Evolutionary conservation across 2,329 filamentous ascomycete species (phyloP), one percentile per base, ranked within the genome.

Genomic region (Penicillium decumbens): DNA sequence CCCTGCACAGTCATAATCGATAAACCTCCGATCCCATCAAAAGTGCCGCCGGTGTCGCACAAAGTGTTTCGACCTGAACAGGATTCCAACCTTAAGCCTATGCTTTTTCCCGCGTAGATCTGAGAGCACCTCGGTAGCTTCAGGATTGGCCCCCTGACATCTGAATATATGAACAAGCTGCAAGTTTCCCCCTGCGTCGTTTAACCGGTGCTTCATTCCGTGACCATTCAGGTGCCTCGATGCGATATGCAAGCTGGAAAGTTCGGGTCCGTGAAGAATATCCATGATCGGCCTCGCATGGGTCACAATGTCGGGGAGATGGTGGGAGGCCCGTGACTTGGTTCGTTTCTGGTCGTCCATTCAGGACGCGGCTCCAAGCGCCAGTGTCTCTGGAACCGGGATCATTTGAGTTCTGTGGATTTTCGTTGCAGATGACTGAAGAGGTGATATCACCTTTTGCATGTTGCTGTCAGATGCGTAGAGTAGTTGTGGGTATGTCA

Each of bases 21-120:
- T 55, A 57, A 55, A 55, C 50, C 58, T 59, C 58, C 58, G 58
- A 50, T 53, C 43, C 53, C 51, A 58, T 51, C 50, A 55, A 33
- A 24, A 23, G 20, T 12, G 33, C 41, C 37, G 8, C 23, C 33
- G 24, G 43, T n/a, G 58, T 60, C 27, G 45, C 45, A 59, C 56
- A 51, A 50, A 35, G 29, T 24, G 40, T 47, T 28, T 32, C 23
- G 23, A 47, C 39, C 45, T 43, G 50, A 52, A 43, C 33, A 47
- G 43, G 54, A 42, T 48, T 54, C 43, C 45, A 56, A 56, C 55
- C 47, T 57, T 54, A 56, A 42, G 29, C 47, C 44, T 41, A 40
- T 9, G n/a, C 37, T 25, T 10, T 18, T 7, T 40, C 20, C 18
- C 8, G 25, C 10, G 28, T 29, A 29, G 24, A 25, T 15, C 38